Conservation (phyloP, 805 yeast genomes). For the Lachancea meyersii region DNA sequence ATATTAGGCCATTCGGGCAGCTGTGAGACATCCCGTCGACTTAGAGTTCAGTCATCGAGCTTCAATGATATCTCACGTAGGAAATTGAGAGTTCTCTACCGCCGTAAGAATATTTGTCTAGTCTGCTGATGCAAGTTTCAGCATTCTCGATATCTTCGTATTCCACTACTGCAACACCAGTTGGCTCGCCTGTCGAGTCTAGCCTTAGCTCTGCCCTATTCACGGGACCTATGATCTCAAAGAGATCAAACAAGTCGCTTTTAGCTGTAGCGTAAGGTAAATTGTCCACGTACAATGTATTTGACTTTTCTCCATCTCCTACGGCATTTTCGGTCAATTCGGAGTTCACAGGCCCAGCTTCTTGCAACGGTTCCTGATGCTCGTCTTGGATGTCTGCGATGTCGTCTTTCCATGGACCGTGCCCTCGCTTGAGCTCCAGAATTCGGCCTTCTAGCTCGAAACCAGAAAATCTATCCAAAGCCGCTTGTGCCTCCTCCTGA, state of each 20-base stretch:
- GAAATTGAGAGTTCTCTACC: constrained; percentile 64
- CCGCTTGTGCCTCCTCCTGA: constrained; percentile 62
- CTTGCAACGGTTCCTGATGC: neutral
- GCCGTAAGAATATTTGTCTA: constrained; percentile 80
- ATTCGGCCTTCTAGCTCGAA: constrained; percentile 67
- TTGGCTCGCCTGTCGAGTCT: constrained; percentile 41
- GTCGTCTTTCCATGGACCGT: constrained; percentile 13
- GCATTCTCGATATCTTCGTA: constrained; percentile 64
- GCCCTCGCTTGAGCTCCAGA: constrained; percentile 76
- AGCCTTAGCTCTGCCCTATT: constrained; percentile 67
- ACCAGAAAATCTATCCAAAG: constrained; percentile 65
- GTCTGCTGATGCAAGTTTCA: constrained; percentile 63
- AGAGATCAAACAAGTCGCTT: constrained; percentile 76
- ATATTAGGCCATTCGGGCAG: too few relatives aligned
- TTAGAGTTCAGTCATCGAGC: neutral
- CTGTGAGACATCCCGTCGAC: too few relatives aligned
- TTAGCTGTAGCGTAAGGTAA: constrained; percentile 86
- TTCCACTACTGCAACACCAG: constrained; percentile 82
- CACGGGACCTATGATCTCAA: constrained; percentile 77
- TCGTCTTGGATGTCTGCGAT: neutral
- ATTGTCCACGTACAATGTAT: constrained; percentile 62
- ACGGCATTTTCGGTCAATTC: constrained; percentile 57
- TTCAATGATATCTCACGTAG: constrained; percentile 41
- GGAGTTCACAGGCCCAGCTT: constrained; percentile 16
- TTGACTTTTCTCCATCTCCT: constrained; percentile 56